phyloP scores from a whole-genome alignment of 495 filamentous ascomycete species.

The Hyaloscypha finlandica region DNA sequence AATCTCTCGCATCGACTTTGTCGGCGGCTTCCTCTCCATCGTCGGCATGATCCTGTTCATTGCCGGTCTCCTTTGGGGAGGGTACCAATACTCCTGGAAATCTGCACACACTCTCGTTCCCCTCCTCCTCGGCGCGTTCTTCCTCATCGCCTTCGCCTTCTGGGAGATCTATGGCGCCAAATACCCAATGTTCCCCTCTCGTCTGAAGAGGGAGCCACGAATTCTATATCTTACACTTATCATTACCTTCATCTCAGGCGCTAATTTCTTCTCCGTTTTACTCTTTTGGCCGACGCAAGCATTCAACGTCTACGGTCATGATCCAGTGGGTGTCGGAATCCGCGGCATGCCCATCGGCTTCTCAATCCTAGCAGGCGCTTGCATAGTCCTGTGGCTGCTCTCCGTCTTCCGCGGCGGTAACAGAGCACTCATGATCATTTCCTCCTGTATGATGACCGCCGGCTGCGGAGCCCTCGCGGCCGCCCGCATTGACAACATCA shows the following conservation, averaged over 20 bases:
- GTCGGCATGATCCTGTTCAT: conserved; percentile 65
- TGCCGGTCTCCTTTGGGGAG: conserved; percentile 67
- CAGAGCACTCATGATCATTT: conserved; percentile 60
- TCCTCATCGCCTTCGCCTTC: conserved; percentile 57
- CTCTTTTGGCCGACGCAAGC: conserved; percentile 76
- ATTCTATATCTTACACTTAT: conserved; percentile 64
- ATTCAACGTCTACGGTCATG: conserved; percentile 73
- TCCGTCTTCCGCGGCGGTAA: conserved; percentile 63
- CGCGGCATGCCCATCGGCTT: conserved; percentile 68
- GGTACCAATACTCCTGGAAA: conserved; percentile 65
- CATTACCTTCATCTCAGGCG: conserved; percentile 73
- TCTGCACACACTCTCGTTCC: conserved; percentile 61
- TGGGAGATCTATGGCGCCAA: conserved; percentile 64
- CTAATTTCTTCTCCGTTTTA: conserved; percentile 74
- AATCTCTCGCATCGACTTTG: conserved; percentile 59
- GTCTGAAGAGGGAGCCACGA: conserved; percentile 63
- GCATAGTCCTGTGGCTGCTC: conserved; percentile 61
- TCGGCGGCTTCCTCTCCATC: conserved; percentile 69
- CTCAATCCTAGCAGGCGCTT: conserved; percentile 61
- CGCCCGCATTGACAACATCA: conserved; percentile 58
- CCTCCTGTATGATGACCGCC: conserved; percentile 68
- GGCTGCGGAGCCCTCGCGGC: conserved; percentile 65
- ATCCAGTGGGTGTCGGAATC: conserved; percentile 65
- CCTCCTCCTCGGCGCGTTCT: conserved; percentile 54
- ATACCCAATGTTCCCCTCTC: conserved; percentile 66